Percentiles rank a stretch among this genome's conserved stretches.
These are phyloP conservation scores for Fennellomyces sp. DNA, from an alignment of 371 early-diverging fungal genomes.

Conservation along the genomic window DNA sequence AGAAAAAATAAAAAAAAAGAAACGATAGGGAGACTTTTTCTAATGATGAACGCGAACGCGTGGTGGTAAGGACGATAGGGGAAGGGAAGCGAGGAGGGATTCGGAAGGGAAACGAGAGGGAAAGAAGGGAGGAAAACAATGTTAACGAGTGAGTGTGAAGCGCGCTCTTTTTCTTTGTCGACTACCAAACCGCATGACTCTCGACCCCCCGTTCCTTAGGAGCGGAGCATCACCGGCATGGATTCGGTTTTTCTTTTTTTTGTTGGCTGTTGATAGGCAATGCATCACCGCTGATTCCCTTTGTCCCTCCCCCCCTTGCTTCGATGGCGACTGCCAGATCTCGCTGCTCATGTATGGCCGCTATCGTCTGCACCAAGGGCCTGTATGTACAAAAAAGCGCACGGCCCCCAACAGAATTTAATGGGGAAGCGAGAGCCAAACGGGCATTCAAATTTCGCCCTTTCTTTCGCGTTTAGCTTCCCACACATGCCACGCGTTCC, in stretches of 20 bases:
- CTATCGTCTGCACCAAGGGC: no score
- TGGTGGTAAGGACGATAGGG: background rate
- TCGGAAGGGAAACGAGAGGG: no score
- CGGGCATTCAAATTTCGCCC: background rate
- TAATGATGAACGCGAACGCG: conserved; percentile 1
- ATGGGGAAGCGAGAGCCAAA: background rate
- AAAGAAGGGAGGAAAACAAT: background rate
- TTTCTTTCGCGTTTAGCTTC: background rate
- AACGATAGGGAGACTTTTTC: background rate
- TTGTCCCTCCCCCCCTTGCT: no score
- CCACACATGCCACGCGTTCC: conserved; percentile 16
- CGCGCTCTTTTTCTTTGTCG: conserved; percentile 4
- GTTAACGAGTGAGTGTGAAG: background rate
- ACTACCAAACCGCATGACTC: no score
- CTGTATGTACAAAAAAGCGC: no score
- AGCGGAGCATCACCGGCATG: no score
- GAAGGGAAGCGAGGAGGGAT: background rate
- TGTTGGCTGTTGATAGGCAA: no score
- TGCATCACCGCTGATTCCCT: no score
- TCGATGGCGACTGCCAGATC: no score
- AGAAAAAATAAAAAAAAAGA: background rate
- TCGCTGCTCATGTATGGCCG: no score
- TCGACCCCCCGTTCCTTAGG: no score
- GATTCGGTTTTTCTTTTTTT: no score
- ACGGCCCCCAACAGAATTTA: background rate